Conservation (phyloP, 805 yeast species). For the Komagataella populi region DNA sequence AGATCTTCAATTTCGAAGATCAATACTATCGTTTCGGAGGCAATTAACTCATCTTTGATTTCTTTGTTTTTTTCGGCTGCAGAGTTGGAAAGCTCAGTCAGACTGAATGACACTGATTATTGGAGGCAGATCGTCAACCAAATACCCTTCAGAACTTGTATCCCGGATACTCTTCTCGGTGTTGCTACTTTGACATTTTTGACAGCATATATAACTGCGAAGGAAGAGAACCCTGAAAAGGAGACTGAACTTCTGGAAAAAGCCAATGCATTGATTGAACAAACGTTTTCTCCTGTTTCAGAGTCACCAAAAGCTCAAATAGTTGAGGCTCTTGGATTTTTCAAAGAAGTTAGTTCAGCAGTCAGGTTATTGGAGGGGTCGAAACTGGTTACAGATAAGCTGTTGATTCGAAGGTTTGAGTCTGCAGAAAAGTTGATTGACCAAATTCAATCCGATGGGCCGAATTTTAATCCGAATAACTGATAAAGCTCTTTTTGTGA, state of each 20-base stretch:
- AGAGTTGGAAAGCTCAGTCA: slow-evolving; percentile 22
- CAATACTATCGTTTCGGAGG: slow-evolving; percentile 33
- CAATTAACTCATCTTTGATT: slow-evolving; percentile 37
- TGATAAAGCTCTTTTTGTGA: slow-evolving; percentile 4
- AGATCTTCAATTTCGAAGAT: slow-evolving; percentile 49
- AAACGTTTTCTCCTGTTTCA: slow-evolving; percentile 9
- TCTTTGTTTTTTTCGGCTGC: slow-evolving; percentile 36
- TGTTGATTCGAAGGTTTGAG: slow-evolving; percentile 4
- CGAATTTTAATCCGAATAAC: slow-evolving; percentile 6
- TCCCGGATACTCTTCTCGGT: slow-evolving; percentile 54
- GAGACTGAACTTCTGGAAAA: background rate
- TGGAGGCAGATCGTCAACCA: slow-evolving; percentile 48
- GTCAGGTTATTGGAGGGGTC: slow-evolving; percentile 8
- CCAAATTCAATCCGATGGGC: background rate
- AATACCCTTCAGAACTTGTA: slow-evolving; percentile 44
- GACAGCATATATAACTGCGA: slow-evolving; percentile 14
- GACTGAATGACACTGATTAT: slow-evolving; percentile 24
- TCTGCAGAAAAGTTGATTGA: slow-evolving; percentile 5
- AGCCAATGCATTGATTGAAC: slow-evolving; percentile 5
- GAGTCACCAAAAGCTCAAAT: slow-evolving; percentile 10
- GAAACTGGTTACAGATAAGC: slow-evolving; percentile 7
- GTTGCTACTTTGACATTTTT: slow-evolving; percentile 41
- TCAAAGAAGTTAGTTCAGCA: slow-evolving; percentile 11
- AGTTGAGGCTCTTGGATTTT: slow-evolving; percentile 10
- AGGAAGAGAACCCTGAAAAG: slow-evolving; percentile 2